These are phyloP conservation scores for Phytophthora sp. DNA, from an alignment of 352 stramenopile genomes.

Conservation along the genomic window DNA sequence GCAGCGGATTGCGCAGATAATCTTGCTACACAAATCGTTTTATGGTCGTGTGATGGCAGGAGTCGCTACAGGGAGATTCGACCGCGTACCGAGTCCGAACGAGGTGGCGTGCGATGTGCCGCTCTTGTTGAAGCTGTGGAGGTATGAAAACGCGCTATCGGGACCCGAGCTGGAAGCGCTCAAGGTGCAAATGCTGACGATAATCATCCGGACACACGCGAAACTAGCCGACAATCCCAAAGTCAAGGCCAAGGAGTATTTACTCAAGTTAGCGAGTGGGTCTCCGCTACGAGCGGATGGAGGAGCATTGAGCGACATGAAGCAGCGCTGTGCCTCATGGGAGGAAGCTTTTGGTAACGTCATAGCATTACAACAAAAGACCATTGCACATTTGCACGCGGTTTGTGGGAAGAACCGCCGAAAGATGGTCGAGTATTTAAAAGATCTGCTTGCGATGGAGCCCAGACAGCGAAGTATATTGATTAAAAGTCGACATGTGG, in stretches of 20 bases:
- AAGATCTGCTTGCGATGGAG: constrained; percentile 59
- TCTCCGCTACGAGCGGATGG: constrained; percentile 13
- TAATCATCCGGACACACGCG: constrained; percentile 60
- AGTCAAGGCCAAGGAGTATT: constrained; percentile 66
- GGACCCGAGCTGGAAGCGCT: constrained; percentile 40
- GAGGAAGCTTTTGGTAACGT: constrained; percentile 82
- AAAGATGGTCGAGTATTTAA: constrained; percentile 57
- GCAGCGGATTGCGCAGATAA: constrained; percentile 54
- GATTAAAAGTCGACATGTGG: constrained; percentile 5
- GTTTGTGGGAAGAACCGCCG: constrained; percentile 58
- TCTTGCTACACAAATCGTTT: constrained; percentile 66
- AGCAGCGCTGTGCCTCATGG: constrained; percentile 51
- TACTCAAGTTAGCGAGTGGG: constrained; percentile 62
- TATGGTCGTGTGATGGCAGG: constrained; percentile 51
- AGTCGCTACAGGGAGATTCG: constrained; percentile 49
- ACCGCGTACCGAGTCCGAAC: constrained; percentile 58
- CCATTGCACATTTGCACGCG: constrained; percentile 59
- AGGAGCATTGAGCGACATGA: constrained; percentile 36
- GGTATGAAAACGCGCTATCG: constrained; percentile 46
- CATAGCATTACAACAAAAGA: constrained; percentile 79
- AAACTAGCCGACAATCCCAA: constrained; percentile 69
- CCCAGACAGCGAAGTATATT: constrained; percentile 36
- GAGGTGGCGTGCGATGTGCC: constrained; percentile 47
- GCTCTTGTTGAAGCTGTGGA: constrained; percentile 58
- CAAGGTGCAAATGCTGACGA: constrained; percentile 68